Conservation (phyloP, 140 eudicot species). For the Cichorium intybus region DNA sequence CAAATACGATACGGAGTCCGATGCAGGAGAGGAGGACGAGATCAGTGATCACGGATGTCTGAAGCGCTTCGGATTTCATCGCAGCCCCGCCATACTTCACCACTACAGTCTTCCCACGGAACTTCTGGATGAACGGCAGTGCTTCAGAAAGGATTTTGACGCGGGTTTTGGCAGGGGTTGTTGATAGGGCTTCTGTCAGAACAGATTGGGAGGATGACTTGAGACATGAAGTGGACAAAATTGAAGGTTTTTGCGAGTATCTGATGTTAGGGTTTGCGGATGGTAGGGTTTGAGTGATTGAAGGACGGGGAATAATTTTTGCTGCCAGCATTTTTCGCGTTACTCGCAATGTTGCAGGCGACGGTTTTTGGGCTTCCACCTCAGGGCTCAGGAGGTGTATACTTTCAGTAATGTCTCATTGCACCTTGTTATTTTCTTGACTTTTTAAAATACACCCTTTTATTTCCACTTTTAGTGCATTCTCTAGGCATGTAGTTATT, state of each 20-base stretch:
- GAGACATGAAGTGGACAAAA: conserved; percentile 23
- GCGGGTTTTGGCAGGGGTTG: conserved; percentile 52
- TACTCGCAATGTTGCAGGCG: background rate
- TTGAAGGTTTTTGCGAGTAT: background rate
- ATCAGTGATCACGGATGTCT: conserved; percentile 76
- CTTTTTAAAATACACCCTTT: background rate
- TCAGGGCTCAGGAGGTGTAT: background rate
- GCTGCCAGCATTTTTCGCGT: conserved; percentile 41
- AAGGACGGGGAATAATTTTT: conserved; percentile 32
- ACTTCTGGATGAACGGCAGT: conserved; percentile 82
- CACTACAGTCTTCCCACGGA: conserved; percentile 79
- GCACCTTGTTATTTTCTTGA: background rate
- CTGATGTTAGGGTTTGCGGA: conserved; percentile 22
- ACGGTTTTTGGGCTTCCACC: background rate
- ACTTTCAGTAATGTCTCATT: background rate
- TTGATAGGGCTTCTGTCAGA: conserved; percentile 30
- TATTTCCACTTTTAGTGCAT: too few relatives aligned
- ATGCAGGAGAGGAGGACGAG: conserved; percentile 85
- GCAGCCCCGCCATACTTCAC: conserved; percentile 96
- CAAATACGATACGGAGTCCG: conserved; percentile 80
- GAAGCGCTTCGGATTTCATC: conserved; percentile 81
- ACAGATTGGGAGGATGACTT: conserved; percentile 39
- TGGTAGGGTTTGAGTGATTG: conserved; percentile 22
- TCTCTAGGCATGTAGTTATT: too few relatives aligned
- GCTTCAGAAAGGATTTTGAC: conserved; percentile 87